Conservation (phyloP, 306 rosid species). For the Corylus americana region DNA sequence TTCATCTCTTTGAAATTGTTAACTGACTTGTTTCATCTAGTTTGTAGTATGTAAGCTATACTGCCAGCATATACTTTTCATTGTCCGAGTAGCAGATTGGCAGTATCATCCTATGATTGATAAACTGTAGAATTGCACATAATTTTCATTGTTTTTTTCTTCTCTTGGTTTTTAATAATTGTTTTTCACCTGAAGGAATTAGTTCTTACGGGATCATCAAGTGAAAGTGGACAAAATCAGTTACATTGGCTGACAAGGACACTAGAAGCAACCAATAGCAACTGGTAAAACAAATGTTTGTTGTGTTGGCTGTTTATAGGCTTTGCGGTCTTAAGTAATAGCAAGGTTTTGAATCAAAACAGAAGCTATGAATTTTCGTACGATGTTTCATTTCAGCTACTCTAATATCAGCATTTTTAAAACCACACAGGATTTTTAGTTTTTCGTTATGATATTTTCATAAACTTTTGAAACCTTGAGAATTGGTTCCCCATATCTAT, state of each 20-base stretch:
- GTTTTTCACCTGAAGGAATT: conserved; percentile 30
- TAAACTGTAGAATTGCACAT: background rate
- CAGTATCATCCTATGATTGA: background rate
- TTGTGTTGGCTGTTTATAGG: background rate
- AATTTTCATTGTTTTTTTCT: background rate
- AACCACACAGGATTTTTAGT: background rate
- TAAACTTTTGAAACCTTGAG: background rate
- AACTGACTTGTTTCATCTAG: background rate
- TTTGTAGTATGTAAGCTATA: background rate
- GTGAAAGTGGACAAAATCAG: conserved; percentile 34
- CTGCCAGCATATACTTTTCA: background rate
- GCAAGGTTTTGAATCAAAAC: background rate
- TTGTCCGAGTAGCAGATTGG: background rate
- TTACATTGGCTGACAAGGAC: conserved; percentile 44
- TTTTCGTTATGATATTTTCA: background rate
- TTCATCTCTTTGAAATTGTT: background rate
- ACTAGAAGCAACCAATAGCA: conserved; percentile 40
- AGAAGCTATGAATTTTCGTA: background rate
- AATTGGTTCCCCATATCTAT: background rate
- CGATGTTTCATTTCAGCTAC: background rate
- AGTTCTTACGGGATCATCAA: conserved; percentile 17
- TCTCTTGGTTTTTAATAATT: conserved; percentile 10
- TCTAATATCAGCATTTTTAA: background rate
- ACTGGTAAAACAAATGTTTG: conserved; percentile 46
- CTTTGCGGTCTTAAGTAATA: background rate